phyloP scores from a whole-genome alignment of 371 early-diverging fungal genomes.

The Cladochytrium tenue region DNA sequence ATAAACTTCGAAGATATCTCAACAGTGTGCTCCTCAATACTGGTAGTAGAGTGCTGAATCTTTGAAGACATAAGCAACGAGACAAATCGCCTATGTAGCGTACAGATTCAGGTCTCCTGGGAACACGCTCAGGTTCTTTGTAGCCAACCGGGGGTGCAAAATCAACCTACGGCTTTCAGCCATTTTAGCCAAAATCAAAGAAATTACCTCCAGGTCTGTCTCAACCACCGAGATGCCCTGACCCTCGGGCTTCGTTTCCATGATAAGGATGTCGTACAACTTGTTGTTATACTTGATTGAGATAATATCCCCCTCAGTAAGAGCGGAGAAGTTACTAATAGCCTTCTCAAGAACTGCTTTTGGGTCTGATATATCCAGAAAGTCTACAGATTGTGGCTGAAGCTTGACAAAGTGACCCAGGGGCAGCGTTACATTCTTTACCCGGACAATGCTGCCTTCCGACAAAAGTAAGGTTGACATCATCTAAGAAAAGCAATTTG shows the following conservation, averaged over 20 bases:
- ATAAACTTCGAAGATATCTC: constrained; percentile 29
- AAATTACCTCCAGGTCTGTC: constrained; percentile 92
- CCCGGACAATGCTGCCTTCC: constrained; percentile 75
- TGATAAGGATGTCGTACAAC: constrained; percentile 85
- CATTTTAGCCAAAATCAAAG: neutral
- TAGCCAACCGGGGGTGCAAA: constrained; percentile 98
- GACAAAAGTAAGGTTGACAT: constrained; percentile 83
- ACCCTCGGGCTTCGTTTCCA: constrained; percentile 87
- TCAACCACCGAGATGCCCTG: constrained; percentile 94
- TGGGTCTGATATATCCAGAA: constrained; percentile 97
- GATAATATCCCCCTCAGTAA: constrained; percentile 93
- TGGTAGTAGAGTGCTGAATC: constrained; percentile 22
- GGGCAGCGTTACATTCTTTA: constrained; percentile 80
- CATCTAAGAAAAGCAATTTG: constrained; percentile 70
- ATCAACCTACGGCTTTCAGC: constrained; percentile 66
- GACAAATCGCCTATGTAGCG: constrained; percentile 10
- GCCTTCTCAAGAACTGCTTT: constrained; percentile 98
- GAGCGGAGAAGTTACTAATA: constrained; percentile 89
- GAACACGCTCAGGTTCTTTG: constrained; percentile 71
- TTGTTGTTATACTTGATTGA: constrained; percentile 90
- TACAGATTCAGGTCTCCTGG: constrained; percentile 31
- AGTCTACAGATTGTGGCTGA: constrained; percentile 96
- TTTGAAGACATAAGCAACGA: constrained; percentile 1
- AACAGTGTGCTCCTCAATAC: constrained; percentile 46
- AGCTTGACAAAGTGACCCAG: constrained; percentile 94